Evolutionary conservation across 2,329 filamentous ascomycete genomes (phyloP).

Genomic region (Sordariomycetes sp.): DNA sequence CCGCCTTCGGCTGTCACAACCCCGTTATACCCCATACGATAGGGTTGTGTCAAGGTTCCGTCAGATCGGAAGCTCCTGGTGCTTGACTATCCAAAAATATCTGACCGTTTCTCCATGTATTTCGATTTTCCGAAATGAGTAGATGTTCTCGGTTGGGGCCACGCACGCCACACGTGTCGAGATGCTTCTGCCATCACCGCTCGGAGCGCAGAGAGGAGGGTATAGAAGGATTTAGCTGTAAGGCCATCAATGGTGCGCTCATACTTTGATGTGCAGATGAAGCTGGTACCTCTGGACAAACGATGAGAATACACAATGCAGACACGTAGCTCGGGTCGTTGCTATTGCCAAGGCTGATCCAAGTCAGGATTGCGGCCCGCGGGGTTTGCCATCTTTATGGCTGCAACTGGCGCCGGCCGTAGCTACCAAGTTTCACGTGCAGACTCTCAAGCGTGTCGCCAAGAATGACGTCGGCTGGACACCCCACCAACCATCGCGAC

Average conservation of each 20-base stretch:
- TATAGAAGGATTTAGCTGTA: too few relatives aligned
- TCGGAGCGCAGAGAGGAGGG: too few relatives aligned
- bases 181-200: too few relatives aligned
- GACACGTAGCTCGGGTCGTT: too few relatives aligned
- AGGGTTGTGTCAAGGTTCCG: slow-evolving; percentile 2
- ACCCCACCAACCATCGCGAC: slow-evolving; percentile 7
- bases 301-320: too few relatives aligned
- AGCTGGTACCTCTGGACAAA: too few relatives aligned
- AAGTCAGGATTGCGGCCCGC: neutral
- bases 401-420: neutral
- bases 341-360: neutral
- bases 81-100: too few relatives aligned
- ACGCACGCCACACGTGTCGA: neutral
- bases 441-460: neutral
- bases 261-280: too few relatives aligned
- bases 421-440: neutral
- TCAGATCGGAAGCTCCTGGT: neutral
- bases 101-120: neutral
- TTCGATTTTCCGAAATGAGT: neutral
- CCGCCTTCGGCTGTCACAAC: neutral
- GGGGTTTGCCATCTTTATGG: too few relatives aligned
- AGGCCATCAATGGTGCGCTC: too few relatives aligned
- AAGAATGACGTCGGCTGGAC: neutral
- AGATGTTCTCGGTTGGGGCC: neutral
- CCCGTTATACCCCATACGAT: slow-evolving; percentile 3